These are phyloP conservation scores for Dendrothele bispora DNA, from an alignment of 768 basidiomycete species.

Conservation along the genomic window DNA sequence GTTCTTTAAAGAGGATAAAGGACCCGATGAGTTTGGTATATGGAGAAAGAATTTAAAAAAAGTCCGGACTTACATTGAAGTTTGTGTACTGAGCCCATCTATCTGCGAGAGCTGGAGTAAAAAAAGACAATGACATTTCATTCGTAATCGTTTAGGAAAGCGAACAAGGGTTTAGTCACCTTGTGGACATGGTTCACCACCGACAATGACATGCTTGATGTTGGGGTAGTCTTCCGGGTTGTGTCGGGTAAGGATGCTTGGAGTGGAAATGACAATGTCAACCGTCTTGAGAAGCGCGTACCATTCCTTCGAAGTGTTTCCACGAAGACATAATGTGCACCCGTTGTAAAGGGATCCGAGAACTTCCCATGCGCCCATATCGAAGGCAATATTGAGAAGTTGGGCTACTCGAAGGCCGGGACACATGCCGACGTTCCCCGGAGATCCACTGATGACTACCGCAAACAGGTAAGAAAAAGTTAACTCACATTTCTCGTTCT, in stretches of 20 bases:
- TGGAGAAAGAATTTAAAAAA: too few relatives aligned
- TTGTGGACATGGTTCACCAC: conserved; percentile 58
- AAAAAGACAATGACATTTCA: background rate
- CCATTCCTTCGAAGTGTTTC: conserved; percentile 52
- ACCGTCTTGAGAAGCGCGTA: conserved; percentile 46
- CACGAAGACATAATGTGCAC: conserved; percentile 51
- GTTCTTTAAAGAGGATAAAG: conserved; percentile 30
- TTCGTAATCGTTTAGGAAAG: background rate
- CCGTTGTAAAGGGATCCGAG: conserved; percentile 53
- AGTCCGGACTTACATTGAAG: too few relatives aligned
- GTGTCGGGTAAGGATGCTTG: conserved; percentile 49
- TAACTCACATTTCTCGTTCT: background rate
- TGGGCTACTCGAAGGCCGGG: conserved; percentile 58
- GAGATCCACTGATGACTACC: conserved; percentile 41
- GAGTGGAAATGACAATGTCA: conserved; percentile 53
- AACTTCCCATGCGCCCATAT: conserved; percentile 69
- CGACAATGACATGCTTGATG: conserved; percentile 52
- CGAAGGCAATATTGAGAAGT: conserved; percentile 63
- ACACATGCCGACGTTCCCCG: conserved; percentile 60
- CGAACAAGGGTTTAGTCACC: conserved; percentile 25
- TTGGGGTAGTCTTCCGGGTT: conserved; percentile 53
- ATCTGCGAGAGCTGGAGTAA: conserved; percentile 29
- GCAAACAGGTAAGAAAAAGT: background rate
- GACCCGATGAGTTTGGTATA: too few relatives aligned
- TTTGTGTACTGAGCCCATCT: conserved; percentile 4